These are phyloP conservation scores for Penicillium chermesinum DNA, from an alignment of 495 filamentous ascomycete genomes.

Conservation along the genomic window DNA sequence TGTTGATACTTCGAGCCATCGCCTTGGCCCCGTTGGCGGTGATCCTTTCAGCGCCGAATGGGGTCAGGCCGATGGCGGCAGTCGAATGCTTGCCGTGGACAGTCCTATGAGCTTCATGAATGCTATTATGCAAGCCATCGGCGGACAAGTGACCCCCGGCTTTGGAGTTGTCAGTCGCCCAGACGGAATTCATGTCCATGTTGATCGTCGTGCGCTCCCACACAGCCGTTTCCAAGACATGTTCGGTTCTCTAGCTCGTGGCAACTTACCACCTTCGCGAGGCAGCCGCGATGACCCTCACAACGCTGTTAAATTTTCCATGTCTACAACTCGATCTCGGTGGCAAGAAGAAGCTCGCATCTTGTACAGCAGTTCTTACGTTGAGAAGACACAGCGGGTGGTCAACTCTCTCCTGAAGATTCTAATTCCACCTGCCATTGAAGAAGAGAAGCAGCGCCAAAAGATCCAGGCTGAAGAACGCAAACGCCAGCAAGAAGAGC, in stretches of 20 bases:
- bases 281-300: conserved; percentile 51
- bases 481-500: conserved; percentile 43
- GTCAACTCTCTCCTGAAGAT: conserved; percentile 65
- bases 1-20: conserved; percentile 26
- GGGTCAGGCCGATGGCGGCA: conserved; percentile 49
- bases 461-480: conserved; percentile 46
- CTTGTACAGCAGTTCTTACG: conserved; percentile 63
- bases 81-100: conserved; percentile 48
- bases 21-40: conserved; percentile 28
- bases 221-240: conserved; percentile 54
- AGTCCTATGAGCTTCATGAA: conserved; percentile 61
- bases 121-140: conserved; percentile 55
- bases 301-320: conserved; percentile 64
- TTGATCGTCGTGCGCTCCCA: conserved; percentile 44
- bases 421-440: conserved; percentile 79
- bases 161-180: conserved; percentile 53
- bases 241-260: conserved; percentile 46
- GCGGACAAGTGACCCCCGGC: conserved; percentile 42
- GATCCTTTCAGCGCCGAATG: conserved; percentile 43
- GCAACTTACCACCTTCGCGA: conserved; percentile 38
- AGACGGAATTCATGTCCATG: conserved; percentile 55
- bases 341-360: conserved; percentile 92
- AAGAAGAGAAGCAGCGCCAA: conserved; percentile 62
- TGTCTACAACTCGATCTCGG: conserved; percentile 61
- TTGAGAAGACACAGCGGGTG: conserved; percentile 69